Base-by-base conservation (phyloP, 306 rosid genomes). In the Cucurbita moschata region DNA sequence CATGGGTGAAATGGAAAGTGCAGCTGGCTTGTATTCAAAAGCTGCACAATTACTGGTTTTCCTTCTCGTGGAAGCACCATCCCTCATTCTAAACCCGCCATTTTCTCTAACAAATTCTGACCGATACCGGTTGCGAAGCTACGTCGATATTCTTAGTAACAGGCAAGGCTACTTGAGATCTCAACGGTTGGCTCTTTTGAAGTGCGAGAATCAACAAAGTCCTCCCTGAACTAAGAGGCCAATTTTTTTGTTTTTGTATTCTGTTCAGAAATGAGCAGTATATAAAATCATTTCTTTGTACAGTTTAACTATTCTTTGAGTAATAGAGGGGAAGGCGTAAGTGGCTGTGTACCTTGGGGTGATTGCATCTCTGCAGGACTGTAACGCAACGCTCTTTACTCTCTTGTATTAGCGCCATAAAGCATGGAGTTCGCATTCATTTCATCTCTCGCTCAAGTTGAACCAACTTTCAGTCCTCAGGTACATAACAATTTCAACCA, bases 41-140 rank as follows among this genome's bases (percentile, higher is more conserved):
- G 96, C 97, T 47, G 93, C 83, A 62, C 82, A 82, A 14, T 77
- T 95, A 70, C 66, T 95, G 75, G 79, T 80, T 57, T 95, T 91
- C 79, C 99, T 95, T 81, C 79, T 89, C 23, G 90, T 83, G 72
- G 99, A 95, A 83, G 99, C 96, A 72, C 96, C 93, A 46, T 91
- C 97, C 43, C 92, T 95, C 79, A 87, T 95, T 77, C 88, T 91
- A 15, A 95, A 91, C 62, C 99, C 97, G 2, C 97, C 97, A 3
- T 89, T 95, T 79, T 87, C 97, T 21, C 84, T 91, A 56, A 91
- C 97, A 47, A 95, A 79, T 77, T 83, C 99, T 0, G 97, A 89
- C 80, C 89, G 97, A 6, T 91, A 89, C 81, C 76, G 99, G 86
- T 92, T 95, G 50, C 91, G 82, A 75, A 84, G 59, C 49, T 95